phyloP scores from a whole-genome alignment of 169 alveolate species.

The Plasmodium chabaudi region DNA sequence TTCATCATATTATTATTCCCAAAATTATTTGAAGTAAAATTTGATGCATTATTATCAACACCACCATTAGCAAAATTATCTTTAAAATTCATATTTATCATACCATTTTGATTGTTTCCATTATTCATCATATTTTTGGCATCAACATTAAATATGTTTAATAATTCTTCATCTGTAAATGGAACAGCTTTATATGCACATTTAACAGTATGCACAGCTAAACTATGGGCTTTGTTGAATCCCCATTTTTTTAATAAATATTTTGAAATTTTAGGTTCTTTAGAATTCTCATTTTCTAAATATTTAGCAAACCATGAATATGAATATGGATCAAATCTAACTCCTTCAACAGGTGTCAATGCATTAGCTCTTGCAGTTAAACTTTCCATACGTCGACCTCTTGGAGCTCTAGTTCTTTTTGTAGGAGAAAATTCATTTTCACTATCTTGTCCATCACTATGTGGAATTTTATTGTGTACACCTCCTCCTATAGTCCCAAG shows the following conservation, averaged over 20 bases:
- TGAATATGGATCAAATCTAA: slow-evolving; percentile 67
- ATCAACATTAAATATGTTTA: slow-evolving; percentile 63
- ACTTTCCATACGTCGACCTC: slow-evolving; percentile 76
- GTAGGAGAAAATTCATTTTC: slow-evolving; percentile 70
- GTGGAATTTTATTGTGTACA: slow-evolving; percentile 11
- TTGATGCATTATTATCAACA: neutral
- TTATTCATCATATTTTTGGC: slow-evolving; percentile 36
- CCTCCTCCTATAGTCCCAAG: neutral
- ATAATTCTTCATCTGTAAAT: slow-evolving; percentile 55
- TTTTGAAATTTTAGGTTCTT: slow-evolving; percentile 68
- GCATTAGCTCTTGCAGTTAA: slow-evolving; percentile 75
- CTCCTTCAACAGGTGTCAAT: slow-evolving; percentile 69
- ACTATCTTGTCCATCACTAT: slow-evolving; percentile 71
- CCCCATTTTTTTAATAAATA: slow-evolving; percentile 73
- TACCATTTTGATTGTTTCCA: slow-evolving; percentile 2
- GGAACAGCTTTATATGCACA: slow-evolving; percentile 74
- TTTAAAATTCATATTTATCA: slow-evolving; percentile 32
- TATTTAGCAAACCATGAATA: slow-evolving; percentile 74
- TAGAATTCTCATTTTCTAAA: slow-evolving; percentile 70
- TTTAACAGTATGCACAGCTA: slow-evolving; percentile 70
- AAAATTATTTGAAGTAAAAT: neutral
- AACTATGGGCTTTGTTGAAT: slow-evolving; percentile 69
- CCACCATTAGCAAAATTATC: slow-evolving; percentile 11
- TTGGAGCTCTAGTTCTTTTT: slow-evolving; percentile 68
- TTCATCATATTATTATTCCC: slow-evolving; percentile 9